Evolutionary conservation across 78 protist species (phyloP).

Genomic region (Dictyostelium citrinum): DNA sequence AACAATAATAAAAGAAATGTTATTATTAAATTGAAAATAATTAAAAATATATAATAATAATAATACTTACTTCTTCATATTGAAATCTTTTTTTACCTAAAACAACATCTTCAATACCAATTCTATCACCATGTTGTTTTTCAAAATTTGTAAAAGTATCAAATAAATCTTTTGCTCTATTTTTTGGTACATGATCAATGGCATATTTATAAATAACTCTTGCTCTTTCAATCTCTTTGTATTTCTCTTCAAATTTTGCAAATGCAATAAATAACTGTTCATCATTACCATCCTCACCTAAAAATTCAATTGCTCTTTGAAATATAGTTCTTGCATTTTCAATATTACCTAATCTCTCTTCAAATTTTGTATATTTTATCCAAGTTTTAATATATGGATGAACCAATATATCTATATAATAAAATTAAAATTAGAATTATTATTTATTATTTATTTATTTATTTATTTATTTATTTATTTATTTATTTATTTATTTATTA

Average conservation of each 20-base stretch:
- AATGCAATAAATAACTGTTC: conserved; percentile 91
- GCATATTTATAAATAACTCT: conserved; percentile 94
- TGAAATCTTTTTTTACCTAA: conserved; percentile 86
- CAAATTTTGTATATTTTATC: conserved; percentile 94
- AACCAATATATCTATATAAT: background rate
- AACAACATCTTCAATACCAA: conserved; percentile 94
- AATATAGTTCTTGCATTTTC: conserved; percentile 42
- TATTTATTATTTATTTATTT: background rate
- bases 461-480: background rate
- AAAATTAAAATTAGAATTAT: background rate
- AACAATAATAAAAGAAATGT: no score
- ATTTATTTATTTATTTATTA: background rate
- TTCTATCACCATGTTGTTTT: conserved; percentile 91
- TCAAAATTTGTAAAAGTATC: conserved; percentile 86
- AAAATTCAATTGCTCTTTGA: conserved; percentile 59
- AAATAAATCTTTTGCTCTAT: conserved; percentile 85
- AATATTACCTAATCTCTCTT: conserved; percentile 79
- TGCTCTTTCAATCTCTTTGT: conserved; percentile 92
- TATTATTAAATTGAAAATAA: no score
- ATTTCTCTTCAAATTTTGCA: conserved; percentile 92
- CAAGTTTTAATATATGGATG: conserved; percentile 86
- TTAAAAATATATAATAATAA: no score
- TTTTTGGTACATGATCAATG: conserved; percentile 88
- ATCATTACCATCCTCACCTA: conserved; percentile 81
- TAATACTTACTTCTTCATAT: conserved; percentile 88